These are phyloP conservation scores for Selaginella tamariscina DNA, from an alignment of 75 land plant genomes.

Conservation along the genomic window DNA sequence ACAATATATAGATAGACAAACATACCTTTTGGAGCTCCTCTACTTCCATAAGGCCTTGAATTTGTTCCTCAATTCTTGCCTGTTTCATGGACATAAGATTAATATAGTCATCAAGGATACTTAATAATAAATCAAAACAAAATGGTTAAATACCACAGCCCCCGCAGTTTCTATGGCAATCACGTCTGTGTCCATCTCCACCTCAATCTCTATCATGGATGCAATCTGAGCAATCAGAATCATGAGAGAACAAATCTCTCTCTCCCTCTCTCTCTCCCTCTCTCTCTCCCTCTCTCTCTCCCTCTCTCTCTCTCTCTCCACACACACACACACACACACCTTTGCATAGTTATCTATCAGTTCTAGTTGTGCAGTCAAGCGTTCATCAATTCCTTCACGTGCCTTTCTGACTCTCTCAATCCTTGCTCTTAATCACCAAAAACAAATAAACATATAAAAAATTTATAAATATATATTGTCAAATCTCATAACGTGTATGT, in stretches of 20 bases:
- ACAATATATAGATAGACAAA: not conserved
- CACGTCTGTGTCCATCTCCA: constrained; percentile 92
- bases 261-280: too few species aligned
- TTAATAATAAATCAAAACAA: constrained; percentile 4
- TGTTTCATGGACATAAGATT: constrained; percentile 16
- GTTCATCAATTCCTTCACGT: constrained; percentile 63
- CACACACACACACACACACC: constrained; percentile 32
- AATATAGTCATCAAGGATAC: not conserved
- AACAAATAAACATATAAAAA: too few species aligned
- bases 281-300: too few species aligned
- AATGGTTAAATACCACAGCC: constrained; percentile 38
- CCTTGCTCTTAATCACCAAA: constrained; percentile 54
- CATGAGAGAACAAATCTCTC: too few species aligned
- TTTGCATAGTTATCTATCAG: constrained; percentile 81
- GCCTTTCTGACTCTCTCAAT: constrained; percentile 58
- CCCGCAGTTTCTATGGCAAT: constrained; percentile 78
- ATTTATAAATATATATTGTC: too few species aligned
- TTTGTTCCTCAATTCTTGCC: constrained; percentile 74
- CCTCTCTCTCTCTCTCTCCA: not conserved
- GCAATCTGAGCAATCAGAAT: constrained; percentile 45
- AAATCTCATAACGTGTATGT: too few species aligned
- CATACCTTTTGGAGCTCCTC: constrained; percentile 83
- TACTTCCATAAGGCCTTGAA: constrained; percentile 83
- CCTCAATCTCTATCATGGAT: constrained; percentile 97
- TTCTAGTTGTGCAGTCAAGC: constrained; percentile 56